Evolutionary conservation across 345 rosid species (phyloP).

Genomic region (Murraya koenigii): DNA sequence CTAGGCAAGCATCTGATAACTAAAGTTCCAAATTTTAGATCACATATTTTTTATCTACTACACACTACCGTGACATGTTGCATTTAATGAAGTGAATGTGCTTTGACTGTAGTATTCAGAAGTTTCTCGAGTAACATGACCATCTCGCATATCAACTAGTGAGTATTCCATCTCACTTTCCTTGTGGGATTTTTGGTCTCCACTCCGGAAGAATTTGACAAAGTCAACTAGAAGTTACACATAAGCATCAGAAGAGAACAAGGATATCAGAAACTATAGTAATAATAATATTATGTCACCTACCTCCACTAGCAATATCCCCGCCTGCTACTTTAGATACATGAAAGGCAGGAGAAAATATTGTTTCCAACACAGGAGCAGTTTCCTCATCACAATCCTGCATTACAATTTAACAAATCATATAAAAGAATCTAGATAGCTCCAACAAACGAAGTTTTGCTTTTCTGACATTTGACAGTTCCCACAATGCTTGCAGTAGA

Average conservation of each 20-base stretch:
- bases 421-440: not conserved
- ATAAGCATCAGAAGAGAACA: conserved; percentile 8
- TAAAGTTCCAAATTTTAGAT: conserved; percentile 30
- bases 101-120: conserved; percentile 22
- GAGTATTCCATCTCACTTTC: conserved; percentile 22
- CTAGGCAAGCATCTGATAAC: conserved; percentile 41
- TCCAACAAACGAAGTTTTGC: not conserved
- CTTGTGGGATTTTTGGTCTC: conserved; percentile 29
- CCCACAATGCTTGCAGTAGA: not conserved
- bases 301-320: conserved; percentile 46
- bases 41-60: conserved; percentile 26
- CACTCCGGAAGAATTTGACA: conserved; percentile 27
- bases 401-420: conserved; percentile 17
- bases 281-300: conserved; percentile 4
- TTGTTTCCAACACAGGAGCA: conserved; percentile 33
- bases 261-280: not conserved
- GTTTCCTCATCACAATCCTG: conserved; percentile 43
- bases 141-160: conserved; percentile 22
- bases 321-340: conserved; percentile 36
- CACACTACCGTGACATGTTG: conserved; percentile 17
- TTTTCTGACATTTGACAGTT: not conserved
- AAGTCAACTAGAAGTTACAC: conserved; percentile 28
- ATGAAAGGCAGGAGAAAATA: conserved; percentile 71
- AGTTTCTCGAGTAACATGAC: conserved; percentile 16
- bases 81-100: conserved; percentile 18